Base-by-base conservation (phyloP, 345 rosid species). In the Melastoma malabathricum region DNA sequence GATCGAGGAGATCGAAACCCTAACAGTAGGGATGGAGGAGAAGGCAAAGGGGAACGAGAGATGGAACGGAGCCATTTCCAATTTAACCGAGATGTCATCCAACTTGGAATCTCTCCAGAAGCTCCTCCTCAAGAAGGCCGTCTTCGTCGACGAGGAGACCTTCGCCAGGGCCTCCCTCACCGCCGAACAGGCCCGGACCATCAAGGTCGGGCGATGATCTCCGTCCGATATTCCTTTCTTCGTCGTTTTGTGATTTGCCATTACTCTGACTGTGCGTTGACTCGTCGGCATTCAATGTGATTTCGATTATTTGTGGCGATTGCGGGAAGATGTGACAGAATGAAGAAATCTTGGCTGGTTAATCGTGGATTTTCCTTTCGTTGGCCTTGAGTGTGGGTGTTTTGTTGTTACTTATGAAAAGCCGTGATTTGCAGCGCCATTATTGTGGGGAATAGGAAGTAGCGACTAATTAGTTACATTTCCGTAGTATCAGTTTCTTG, bases 91-190 rank as follows among this genome's bases (percentile, higher is more conserved):
- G 78, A 88, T 79, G 86, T 62, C 92, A 5, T 68, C 83, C 44
- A 88, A 88, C 74, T 63, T 93, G 2, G 95, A 88, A 43, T 85
- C 96, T 14, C 92, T 93, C 13, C 94, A 88, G 49, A 88, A 75
- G 60, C 68, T 93, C 38, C 89, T 93, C 38, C 71, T 81, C 44
- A 84, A 72, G 66, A 93, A 93, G 74, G 94, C 99, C 43, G 92
- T 93, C 20, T 93, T 88, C 58, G 96, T 93, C 1, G 94, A 83
- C 50, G 94, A 88, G 43, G 96, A 93, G 27, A 76, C 94, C 43
- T 93, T 83, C 63, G 56, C 85, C 56, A 76, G 78, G 72, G 92
- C 95, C 38, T 93, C 97, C 48, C 83, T 93, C 53, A 78, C 78
- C 55, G 82, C 95, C 51, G 90, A 93, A 58, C 97, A 93, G 71